Evolutionary conservation across 495 filamentous ascomycete species (phyloP).

Genomic region (Penicillium coffeae): DNA sequence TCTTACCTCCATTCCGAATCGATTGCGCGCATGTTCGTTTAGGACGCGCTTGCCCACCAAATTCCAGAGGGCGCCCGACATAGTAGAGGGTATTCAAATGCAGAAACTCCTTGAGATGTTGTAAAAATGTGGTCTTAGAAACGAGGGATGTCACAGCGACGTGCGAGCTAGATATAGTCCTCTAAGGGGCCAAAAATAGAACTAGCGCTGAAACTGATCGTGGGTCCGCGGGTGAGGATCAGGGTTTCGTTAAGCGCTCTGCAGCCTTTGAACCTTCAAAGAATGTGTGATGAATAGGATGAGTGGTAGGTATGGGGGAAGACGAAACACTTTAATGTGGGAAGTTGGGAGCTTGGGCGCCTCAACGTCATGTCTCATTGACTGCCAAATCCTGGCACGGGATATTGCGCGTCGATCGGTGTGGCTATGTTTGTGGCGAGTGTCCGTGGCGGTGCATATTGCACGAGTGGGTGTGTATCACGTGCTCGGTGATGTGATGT

Average conservation of each 20-base stretch:
- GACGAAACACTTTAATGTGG: background rate
- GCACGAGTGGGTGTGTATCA: background rate
- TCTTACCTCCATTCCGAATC: constrained; percentile 64
- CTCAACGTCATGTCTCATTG: constrained; percentile 13
- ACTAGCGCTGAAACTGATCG: constrained; percentile 1
- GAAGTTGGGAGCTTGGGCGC: background rate
- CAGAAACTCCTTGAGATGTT: constrained; percentile 6
- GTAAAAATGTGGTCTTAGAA: background rate
- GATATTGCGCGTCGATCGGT: background rate
- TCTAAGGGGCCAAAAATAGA: constrained; percentile 20
- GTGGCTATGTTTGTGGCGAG: background rate
- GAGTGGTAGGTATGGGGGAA: background rate
- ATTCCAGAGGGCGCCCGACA: constrained; percentile 52
- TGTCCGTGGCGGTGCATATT: background rate
- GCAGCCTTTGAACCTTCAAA: background rate
- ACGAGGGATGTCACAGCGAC: background rate
- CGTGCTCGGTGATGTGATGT: constrained; percentile 6
- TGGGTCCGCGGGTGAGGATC: constrained; percentile 3
- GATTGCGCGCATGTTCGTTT: constrained; percentile 60
- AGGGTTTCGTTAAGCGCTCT: constrained; percentile 17
- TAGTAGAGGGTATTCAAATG: constrained; percentile 14
- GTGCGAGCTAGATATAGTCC: constrained; percentile 11
- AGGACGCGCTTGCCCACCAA: constrained; percentile 64
- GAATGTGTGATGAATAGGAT: background rate
- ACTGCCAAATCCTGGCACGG: constrained; percentile 10